phyloP scores from a whole-genome alignment of 805 yeast species.

The Saccharomycopsis sp. region DNA sequence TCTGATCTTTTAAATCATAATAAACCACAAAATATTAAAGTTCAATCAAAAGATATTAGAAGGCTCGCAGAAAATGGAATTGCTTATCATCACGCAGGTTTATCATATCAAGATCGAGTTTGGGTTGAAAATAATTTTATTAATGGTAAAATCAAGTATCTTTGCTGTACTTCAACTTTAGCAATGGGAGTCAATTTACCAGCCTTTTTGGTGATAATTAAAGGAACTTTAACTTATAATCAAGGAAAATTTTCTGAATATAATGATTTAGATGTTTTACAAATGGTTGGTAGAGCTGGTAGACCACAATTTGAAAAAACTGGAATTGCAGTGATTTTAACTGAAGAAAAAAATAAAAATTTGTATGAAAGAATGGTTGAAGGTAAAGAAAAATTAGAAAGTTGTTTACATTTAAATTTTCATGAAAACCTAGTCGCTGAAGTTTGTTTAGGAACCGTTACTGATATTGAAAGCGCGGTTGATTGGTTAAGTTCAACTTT shows the following conservation, averaged over 20 bases:
- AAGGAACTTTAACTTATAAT: conserved; percentile 51
- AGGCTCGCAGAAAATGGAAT: conserved; percentile 28
- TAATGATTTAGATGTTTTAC: conserved; percentile 43
- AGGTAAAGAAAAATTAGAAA: conserved; percentile 37
- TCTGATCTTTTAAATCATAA: background rate
- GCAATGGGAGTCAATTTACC: conserved; percentile 56
- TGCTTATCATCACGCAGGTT: conserved; percentile 52
- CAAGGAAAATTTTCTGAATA: conserved; percentile 41
- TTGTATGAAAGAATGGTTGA: conserved; percentile 33
- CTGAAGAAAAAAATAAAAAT: conserved; percentile 26
- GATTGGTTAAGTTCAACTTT: conserved; percentile 40
- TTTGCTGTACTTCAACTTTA: conserved; percentile 50
- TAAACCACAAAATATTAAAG: conserved; percentile 2
- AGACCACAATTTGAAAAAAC: conserved; percentile 46
- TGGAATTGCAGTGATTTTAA: conserved; percentile 41
- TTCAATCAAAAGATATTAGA: conserved; percentile 24
- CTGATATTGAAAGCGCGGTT: conserved; percentile 28
- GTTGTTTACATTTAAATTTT: conserved; percentile 32
- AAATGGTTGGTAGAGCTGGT: conserved; percentile 62
- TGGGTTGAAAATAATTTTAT: conserved; percentile 36
- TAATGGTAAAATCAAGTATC: conserved; percentile 30
- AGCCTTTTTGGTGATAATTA: conserved; percentile 48
- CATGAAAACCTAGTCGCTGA: conserved; percentile 36
- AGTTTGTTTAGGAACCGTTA: conserved; percentile 31
- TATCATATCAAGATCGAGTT: conserved; percentile 35